Evolutionary conservation across 768 basidiomycete genomes (phyloP).

Genomic region (Russula sp.): DNA sequence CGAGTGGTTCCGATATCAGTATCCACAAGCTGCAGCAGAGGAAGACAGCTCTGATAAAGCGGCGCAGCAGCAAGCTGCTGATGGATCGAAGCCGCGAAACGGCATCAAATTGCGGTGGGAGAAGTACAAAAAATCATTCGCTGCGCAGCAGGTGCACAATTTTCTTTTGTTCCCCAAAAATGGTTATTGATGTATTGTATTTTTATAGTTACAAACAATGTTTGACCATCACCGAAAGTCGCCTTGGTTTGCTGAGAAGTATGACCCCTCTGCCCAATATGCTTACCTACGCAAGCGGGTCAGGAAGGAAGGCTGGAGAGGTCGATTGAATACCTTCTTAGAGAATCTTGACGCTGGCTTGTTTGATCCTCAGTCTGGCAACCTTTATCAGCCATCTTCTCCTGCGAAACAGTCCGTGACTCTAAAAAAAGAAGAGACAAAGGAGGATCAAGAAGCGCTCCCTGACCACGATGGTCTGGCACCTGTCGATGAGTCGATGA

Average conservation of each 20-base stretch:
- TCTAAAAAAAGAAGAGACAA: constrained; percentile 45
- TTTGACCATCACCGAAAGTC: constrained; percentile 93
- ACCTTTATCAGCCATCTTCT: constrained; percentile 50
- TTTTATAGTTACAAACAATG: constrained; percentile 79
- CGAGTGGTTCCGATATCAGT: constrained; percentile 81
- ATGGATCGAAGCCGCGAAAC: constrained; percentile 78
- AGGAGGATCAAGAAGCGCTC: constrained; percentile 36
- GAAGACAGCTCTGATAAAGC: constrained; percentile 84
- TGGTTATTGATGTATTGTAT: constrained; percentile 17
- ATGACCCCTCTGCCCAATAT: constrained; percentile 74
- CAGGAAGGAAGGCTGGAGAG: constrained; percentile 82
- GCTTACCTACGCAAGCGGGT: constrained; percentile 71
- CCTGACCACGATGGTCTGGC: constrained; percentile 33
- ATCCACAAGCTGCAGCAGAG: constrained; percentile 71
- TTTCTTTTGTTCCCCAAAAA: constrained; percentile 7
- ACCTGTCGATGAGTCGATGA: constrained; percentile 57
- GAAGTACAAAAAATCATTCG: constrained; percentile 90
- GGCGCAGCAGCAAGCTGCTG: constrained; percentile 78
- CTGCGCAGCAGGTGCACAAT: constrained; percentile 74
- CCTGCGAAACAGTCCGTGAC: constrained; percentile 50
- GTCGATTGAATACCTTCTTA: constrained; percentile 67
- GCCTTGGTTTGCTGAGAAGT: constrained; percentile 97
- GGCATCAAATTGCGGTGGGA: constrained; percentile 86
- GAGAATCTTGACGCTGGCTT: constrained; percentile 80
- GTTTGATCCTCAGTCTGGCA: constrained; percentile 74